Base-by-base conservation (phyloP, 108 stramenopile genomes). In the Fragilaria crotonensis region DNA sequence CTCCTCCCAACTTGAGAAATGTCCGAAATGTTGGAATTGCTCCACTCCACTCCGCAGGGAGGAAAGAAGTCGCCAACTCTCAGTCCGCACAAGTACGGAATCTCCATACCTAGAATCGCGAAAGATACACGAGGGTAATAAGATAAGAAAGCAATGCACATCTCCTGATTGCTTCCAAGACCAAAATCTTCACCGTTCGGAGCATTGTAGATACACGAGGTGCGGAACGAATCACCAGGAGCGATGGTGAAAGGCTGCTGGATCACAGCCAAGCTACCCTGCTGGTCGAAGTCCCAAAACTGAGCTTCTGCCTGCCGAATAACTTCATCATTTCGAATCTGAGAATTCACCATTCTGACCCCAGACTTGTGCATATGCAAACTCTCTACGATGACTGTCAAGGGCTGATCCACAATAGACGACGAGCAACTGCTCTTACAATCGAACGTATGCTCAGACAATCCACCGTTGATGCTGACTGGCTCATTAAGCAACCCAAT, bases 351-450 rank as follows among this genome's bases (percentile, higher is more conserved):
- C 56, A 73, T 73, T 4, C 64, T 52, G 20, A 26, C 53, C 17
- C 83, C 83, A 26, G 62, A 33, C 33, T 54, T 19, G 48, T 84
- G 83, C 79, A 84, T 80, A 45, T 84, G 83, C 47, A 78, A 60
- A n/a, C 33, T 45, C 52, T 84, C 83, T 25, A 60, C 41, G 53
- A 79, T 47, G 36, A 84, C 73, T 0, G 70, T 72, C 1, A 75
- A 67, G 11, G 48, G 5, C 29, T 63, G 20, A 25, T 68, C 57
- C 9, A 76, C 22, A 23, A 48, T 23, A 0, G 48, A 22, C 5
- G 31, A 30, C 0, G 83, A 64, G 46, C 83, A 84, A 0, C 51
- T 33, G 4, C 50, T 48, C 29, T 67, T 67, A 59, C 83, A 84
- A 5, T 60, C 64, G 47, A 80, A 84, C 5, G 41, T 30, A 58